Evolutionary conservation across 176 grass and related monocot genomes (phyloP).

Genomic region (Zoysia japonica): DNA sequence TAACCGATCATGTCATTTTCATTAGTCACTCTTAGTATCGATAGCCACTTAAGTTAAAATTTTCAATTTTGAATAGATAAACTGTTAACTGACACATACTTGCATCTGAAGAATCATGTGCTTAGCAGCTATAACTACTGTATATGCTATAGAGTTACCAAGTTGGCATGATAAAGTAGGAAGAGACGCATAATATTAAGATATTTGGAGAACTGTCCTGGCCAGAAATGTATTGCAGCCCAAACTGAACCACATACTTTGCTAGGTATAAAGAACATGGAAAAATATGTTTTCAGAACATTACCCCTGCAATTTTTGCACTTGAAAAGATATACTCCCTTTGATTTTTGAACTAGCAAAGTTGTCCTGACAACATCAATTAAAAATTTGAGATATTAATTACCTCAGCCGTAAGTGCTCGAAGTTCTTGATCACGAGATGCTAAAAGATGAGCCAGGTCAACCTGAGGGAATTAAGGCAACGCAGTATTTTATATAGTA

Average conservation of each 20-base stretch:
- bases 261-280: neutral
- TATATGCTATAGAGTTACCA: neutral
- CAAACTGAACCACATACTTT: neutral
- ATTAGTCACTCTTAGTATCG: neutral
- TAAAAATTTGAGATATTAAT: neutral
- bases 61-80: slow-evolving; percentile 5
- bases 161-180: slow-evolving; percentile 9
- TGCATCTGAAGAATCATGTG: neutral
- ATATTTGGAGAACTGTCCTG: neutral
- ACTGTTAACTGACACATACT: neutral
- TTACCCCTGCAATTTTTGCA: neutral
- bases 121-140: neutral
- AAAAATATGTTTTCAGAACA: slow-evolving; percentile 24
- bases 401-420: slow-evolving; percentile 91
- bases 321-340: too few relatives aligned
- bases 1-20: neutral
- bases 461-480: slow-evolving; percentile 59
- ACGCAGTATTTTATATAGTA: slow-evolving; percentile 30
- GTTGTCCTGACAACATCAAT: too few relatives aligned
- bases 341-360: too few relatives aligned
- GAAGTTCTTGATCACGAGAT: slow-evolving; percentile 96
- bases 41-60: neutral
- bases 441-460: slow-evolving; percentile 95
- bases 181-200: neutral
- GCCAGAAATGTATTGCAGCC: neutral